Conservation (phyloP, 352 stramenopile genomes). For the Phytophthora pini region DNA sequence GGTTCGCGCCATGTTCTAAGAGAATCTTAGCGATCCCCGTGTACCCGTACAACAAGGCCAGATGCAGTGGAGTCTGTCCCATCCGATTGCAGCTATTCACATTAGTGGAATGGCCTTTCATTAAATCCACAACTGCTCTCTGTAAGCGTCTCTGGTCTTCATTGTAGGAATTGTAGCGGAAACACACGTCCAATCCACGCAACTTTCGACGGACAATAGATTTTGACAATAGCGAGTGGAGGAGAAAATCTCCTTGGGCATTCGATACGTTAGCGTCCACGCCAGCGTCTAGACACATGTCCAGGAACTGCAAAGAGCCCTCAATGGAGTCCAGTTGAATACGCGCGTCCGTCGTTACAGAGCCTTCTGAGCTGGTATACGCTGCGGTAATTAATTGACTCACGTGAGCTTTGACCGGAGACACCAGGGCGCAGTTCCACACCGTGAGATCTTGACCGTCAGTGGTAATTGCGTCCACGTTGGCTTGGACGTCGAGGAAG, state of each 20-base stretch:
- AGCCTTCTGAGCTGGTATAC: conserved; percentile 4
- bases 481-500: conserved; percentile 41
- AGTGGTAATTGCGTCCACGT: conserved; percentile 63
- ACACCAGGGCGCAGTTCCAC: conserved; percentile 60
- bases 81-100: conserved; percentile 67
- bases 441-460: conserved; percentile 59
- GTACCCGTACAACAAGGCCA: conserved; percentile 74
- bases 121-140: conserved; percentile 33
- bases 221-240: conserved; percentile 70
- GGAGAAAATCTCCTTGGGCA: conserved; percentile 59
- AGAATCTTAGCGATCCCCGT: conserved; percentile 45
- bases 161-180: conserved; percentile 58
- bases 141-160: conserved; percentile 30
- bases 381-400: conserved; percentile 24
- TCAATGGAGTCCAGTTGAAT: conserved; percentile 47
- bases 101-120: conserved; percentile 47
- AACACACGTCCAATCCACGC: conserved; percentile 63
- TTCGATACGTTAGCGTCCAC: conserved; percentile 75
- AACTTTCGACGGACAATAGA: conserved; percentile 53
- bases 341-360: conserved; percentile 2
- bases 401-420: conserved; percentile 28
- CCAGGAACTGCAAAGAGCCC: conserved; percentile 39
- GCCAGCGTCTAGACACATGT: conserved; percentile 39
- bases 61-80: conserved; percentile 71
- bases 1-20: conserved; percentile 56